Percentiles rank a stretch among this genome's conserved stretches.
phyloP scores from a whole-genome alignment of 2,329 filamentous ascomycete genomes.

The Beauveria bassiana region DNA sequence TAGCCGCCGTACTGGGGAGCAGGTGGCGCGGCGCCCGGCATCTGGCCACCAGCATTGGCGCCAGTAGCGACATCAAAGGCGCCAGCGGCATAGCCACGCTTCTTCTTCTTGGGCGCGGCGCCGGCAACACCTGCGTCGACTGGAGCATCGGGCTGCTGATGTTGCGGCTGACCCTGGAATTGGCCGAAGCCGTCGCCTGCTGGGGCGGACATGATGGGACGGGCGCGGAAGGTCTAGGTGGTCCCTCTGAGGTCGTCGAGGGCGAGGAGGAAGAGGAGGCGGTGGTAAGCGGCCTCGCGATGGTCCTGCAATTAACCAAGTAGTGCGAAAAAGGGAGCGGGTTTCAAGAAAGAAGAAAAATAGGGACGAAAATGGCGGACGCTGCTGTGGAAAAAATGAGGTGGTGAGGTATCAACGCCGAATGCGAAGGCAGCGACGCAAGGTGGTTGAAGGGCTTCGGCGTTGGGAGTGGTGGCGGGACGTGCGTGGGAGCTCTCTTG shows the following conservation, averaged over 20 bases:
- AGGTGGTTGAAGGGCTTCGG: constrained; percentile 1
- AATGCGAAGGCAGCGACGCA: constrained; percentile 9
- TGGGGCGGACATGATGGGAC: constrained; percentile 47
- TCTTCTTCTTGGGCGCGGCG: constrained; percentile 65
- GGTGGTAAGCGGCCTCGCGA: constrained; percentile 14
- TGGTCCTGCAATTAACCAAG: constrained; percentile 3
- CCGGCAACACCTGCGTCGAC: constrained; percentile 25
- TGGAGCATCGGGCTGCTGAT: constrained; percentile 30
- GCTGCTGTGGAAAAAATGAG: not conserved
- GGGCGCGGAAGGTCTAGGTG: not conserved
- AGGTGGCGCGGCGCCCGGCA: constrained; percentile 31
- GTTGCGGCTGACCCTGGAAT: constrained; percentile 34
- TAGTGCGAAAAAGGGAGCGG: constrained; percentile 1
- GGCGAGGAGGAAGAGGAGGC: constrained; percentile 18
- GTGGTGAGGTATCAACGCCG: constrained; percentile 2
- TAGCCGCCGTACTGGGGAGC: constrained; percentile 52
- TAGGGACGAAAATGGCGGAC: not conserved
- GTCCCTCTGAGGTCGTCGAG: constrained; percentile 13
- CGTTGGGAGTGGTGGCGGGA: constrained; percentile 9
- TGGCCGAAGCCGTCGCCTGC: constrained; percentile 48
- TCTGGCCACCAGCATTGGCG: constrained; percentile 62
- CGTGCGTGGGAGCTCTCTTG: constrained; percentile 9
- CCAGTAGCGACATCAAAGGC: constrained; percentile 89
- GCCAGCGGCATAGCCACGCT: constrained; percentile 87
- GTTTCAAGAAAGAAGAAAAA: not conserved